These are phyloP conservation scores for Lepiota venenata DNA, from an alignment of 768 basidiomycete genomes.

Conservation along the genomic window DNA sequence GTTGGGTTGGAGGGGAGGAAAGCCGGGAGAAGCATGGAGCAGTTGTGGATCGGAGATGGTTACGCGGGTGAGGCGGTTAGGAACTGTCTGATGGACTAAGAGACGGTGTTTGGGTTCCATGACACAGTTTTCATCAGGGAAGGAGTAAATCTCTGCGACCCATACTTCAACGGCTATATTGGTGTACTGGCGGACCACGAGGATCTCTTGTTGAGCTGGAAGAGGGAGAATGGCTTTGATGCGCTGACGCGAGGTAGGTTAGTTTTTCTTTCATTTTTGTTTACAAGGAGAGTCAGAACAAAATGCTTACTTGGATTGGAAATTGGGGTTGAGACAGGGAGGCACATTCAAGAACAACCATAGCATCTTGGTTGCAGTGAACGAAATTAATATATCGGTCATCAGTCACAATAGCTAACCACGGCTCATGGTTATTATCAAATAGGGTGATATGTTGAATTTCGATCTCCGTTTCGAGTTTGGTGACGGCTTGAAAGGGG, in stretches of 20 bases:
- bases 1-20: conserved; percentile 12
- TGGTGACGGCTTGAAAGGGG: conserved; percentile 38
- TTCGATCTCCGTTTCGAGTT: conserved; percentile 34
- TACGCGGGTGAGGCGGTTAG: neutral
- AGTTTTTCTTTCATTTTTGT: neutral
- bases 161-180: neutral
- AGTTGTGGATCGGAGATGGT: conserved; percentile 8
- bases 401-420: conserved; percentile 15
- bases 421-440: conserved; percentile 15
- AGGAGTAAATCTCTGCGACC: conserved; percentile 9
- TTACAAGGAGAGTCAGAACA: neutral
- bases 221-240: conserved; percentile 51
- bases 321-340: conserved; percentile 20
- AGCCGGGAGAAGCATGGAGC: conserved; percentile 13
- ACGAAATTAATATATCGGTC: conserved; percentile 15
- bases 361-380: conserved; percentile 11
- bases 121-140: neutral
- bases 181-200: conserved; percentile 40
- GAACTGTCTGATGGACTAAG: neutral
- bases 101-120: conserved; percentile 1
- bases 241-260: conserved; percentile 30
- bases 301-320: conserved; percentile 21
- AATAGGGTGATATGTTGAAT: conserved; percentile 29
- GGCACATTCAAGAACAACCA: conserved; percentile 29
- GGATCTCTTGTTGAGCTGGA: conserved; percentile 46